Percentiles rank a stretch among this genome's conserved stretches.
phyloP scores from a whole-genome alignment of 129 eudicot species.

The Pseudognaphalium luteoalbum region DNA sequence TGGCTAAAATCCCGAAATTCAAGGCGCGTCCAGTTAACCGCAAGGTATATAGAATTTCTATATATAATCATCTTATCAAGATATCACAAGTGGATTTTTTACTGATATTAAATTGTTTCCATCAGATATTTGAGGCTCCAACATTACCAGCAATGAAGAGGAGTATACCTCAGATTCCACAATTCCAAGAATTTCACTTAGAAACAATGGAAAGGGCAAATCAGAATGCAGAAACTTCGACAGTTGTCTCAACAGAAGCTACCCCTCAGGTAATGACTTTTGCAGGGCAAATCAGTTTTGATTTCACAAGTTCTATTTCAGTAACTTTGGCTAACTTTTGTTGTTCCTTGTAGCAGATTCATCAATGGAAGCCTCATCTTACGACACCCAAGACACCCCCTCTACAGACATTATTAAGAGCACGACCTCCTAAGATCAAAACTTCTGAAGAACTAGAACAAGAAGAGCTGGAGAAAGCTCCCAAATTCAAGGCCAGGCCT shows the following conservation, averaged over 20 bases:
- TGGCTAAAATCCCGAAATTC: conserved; percentile 95
- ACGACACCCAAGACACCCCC: conserved; percentile 76
- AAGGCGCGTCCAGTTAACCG: conserved; percentile 87
- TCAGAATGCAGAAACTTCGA: conserved; percentile 68
- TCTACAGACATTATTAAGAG: conserved; percentile 76
- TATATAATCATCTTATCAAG: background rate
- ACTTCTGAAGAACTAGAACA: conserved; percentile 72
- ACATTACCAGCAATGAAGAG: conserved; percentile 63
- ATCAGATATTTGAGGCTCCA: conserved; percentile 80
- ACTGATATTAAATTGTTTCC: background rate
- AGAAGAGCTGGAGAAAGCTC: conserved; percentile 81
- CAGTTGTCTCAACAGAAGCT: conserved; percentile 71
- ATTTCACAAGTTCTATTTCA: background rate
- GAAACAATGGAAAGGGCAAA: conserved; percentile 89
- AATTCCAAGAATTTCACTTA: conserved; percentile 90
- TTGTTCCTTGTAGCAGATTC: conserved; percentile 39
- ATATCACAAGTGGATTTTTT: background rate
- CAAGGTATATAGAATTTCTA: conserved; percentile 47
- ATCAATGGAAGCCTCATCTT: conserved; percentile 69
- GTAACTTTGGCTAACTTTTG: background rate
- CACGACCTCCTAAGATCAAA: conserved; percentile 73
- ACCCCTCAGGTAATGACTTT: conserved; percentile 37
- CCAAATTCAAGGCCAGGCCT: conserved; percentile 94
- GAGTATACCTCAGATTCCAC: conserved; percentile 79
- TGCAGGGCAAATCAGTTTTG: background rate